Evolutionary conservation across 2,329 filamentous ascomycete species (phyloP).

Genomic region (Tolypocladium cylindrosporum): DNA sequence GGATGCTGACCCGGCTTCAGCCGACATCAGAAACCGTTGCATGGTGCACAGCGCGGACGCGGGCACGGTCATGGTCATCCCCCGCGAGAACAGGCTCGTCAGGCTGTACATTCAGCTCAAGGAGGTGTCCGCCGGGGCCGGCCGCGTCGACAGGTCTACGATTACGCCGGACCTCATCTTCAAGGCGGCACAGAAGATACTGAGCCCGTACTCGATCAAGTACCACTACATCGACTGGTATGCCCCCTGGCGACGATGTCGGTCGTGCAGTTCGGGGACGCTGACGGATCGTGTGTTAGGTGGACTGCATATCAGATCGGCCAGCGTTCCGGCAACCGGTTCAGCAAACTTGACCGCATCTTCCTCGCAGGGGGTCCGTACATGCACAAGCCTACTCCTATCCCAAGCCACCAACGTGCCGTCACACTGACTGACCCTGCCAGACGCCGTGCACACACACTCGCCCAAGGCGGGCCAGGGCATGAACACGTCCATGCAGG

Average conservation of each 20-base stretch:
- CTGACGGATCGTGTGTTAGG: neutral
- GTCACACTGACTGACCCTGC: conserved; percentile 16
- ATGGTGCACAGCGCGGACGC: conserved; percentile 45
- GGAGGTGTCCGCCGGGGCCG: conserved; percentile 30
- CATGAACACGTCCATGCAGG: conserved; percentile 66
- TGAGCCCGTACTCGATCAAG: conserved; percentile 55
- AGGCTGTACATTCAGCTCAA: conserved; percentile 57
- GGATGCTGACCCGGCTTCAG: neutral
- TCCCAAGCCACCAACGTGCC: conserved; percentile 19
- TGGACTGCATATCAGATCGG: conserved; percentile 46
- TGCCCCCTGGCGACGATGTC: neutral
- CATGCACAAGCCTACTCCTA: neutral
- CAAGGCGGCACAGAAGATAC: conserved; percentile 50
- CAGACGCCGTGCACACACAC: conserved; percentile 44
- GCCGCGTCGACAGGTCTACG: conserved; percentile 45
- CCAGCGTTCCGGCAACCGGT: conserved; percentile 50
- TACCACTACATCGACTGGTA: conserved; percentile 59
- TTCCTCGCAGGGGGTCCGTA: conserved; percentile 60
- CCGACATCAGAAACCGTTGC: conserved; percentile 47
- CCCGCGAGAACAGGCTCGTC: conserved; percentile 52
- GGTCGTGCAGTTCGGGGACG: neutral
- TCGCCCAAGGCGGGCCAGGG: conserved; percentile 57
- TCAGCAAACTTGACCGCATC: conserved; percentile 45
- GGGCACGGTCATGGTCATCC: conserved; percentile 56
- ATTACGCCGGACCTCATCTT: conserved; percentile 57